Percentiles rank a stretch among this genome's conserved stretches.
Conservation (phyloP, 1,139 yeast species). For the Yamadazyma epiphylla region DNA sequence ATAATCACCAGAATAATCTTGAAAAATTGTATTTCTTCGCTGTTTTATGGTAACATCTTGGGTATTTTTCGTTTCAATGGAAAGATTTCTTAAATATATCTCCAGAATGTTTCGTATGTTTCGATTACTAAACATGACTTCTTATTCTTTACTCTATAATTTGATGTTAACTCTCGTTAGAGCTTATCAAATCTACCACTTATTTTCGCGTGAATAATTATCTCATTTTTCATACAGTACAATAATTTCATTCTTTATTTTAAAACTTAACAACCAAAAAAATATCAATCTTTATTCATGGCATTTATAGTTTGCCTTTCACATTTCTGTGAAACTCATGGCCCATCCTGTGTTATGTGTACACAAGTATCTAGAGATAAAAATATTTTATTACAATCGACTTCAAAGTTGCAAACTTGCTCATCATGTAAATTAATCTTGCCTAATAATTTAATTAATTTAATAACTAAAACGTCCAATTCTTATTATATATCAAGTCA, state of each 20-base stretch:
- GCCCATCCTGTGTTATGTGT: slow-evolving; percentile 73
- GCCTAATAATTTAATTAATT: slow-evolving; percentile 36
- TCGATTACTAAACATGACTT: too few species aligned
- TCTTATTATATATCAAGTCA: slow-evolving; percentile 45
- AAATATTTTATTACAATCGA: slow-evolving; percentile 16
- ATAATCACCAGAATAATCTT: slow-evolving; percentile 7
- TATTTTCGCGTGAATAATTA: too few species aligned
- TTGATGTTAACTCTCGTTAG: too few species aligned
- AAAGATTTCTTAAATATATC: slow-evolving; percentile 8
- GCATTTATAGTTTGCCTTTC: slow-evolving; percentile 54
- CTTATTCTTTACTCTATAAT: too few species aligned
- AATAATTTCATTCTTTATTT: too few species aligned
- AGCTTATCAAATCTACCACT: too few species aligned
- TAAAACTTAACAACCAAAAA: too few species aligned
- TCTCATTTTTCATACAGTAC: too few species aligned
- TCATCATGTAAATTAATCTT: slow-evolving; percentile 53
- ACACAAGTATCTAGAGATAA: slow-evolving; percentile 42
- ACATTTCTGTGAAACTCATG: slow-evolving; percentile 85
- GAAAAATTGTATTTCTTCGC: slow-evolving; percentile 6
- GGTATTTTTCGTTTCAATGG: slow-evolving; percentile 1
- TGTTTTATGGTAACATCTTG: slow-evolving; percentile 1
- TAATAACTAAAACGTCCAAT: slow-evolving; percentile 17
- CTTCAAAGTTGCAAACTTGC: slow-evolving; percentile 47
- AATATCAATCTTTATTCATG: too few species aligned
- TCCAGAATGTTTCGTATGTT: slow-evolving; percentile 11